These are phyloP conservation scores for Candida vaughaniae DNA, from an alignment of 805 yeast genomes.

Conservation along the genomic window DNA sequence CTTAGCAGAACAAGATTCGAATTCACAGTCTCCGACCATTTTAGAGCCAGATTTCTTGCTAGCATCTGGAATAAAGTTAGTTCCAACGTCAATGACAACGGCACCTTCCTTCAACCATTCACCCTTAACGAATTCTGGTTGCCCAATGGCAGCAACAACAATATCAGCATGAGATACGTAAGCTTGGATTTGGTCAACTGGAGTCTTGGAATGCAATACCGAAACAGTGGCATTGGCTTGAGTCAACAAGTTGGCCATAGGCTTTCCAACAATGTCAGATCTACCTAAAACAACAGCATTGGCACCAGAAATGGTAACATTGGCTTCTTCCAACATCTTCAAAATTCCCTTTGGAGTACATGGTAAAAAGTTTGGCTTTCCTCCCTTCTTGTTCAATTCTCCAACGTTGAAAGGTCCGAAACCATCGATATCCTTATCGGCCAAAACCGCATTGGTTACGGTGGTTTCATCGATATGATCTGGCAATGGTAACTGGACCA, in stretches of 20 bases:
- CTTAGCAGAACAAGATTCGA: conserved; percentile 49
- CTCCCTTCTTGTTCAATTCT: conserved; percentile 71
- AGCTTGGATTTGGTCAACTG: conserved; percentile 45
- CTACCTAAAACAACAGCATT: conserved; percentile 84
- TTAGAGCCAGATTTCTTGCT: conserved; percentile 66
- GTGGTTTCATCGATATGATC: conserved; percentile 63
- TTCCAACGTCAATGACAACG: conserved; percentile 80
- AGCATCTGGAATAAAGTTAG: conserved; percentile 68
- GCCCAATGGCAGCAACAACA: conserved; percentile 76
- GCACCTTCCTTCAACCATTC: conserved; percentile 71
- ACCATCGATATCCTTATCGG: conserved; percentile 80
- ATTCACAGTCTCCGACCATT: conserved; percentile 79
- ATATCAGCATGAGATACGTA: conserved; percentile 65
- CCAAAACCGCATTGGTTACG: conserved; percentile 64
- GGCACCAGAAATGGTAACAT: conserved; percentile 58
- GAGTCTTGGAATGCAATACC: conserved; percentile 66
- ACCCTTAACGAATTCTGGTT: conserved; percentile 67
- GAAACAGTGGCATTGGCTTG: conserved; percentile 77
- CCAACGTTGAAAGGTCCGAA: conserved; percentile 78
- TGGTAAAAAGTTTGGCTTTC: conserved; percentile 69
- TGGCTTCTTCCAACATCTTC: conserved; percentile 57
- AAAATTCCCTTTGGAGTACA: conserved; percentile 85
- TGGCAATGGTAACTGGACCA: conserved; percentile 79
- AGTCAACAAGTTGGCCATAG: conserved; percentile 68
- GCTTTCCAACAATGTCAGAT: conserved; percentile 84